Evolutionary conservation across 306 rosid genomes (phyloP), one percentile per base, ranked within the genome.

Genomic region (Glycine soja): DNA sequence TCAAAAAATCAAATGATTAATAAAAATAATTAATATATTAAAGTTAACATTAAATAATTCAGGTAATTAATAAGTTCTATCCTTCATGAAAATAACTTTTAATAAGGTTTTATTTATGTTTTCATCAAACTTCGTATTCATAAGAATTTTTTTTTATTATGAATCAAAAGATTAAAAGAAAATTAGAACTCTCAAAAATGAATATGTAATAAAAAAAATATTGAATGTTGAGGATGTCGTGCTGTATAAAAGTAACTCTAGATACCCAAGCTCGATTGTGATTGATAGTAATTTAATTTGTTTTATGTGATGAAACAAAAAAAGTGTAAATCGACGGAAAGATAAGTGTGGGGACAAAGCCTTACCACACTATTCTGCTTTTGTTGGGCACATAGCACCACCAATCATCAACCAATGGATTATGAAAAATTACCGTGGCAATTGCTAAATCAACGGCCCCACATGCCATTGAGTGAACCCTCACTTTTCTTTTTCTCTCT

Each of bases 341-440:
- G 68, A 77, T 68, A 73, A 85, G 81, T 36, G 82, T 67, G 84
- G 78, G 67, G 78, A 74, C 78, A 74, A 68, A 78, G 75, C 82
- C 58, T 74, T 74, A 65, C 38, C 75, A 66, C 67, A 4, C 63
- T 81, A 1, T 84, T 84, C 85, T 57, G 86, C 81, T 79, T 86
- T 86, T 79, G 86, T 84, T 80, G 84, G 65, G 84, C 78, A 75
- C 63, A 88, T 82, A 46, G 70, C 82, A 81, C 43, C 43, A 38
- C 43, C 43, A 38, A 38, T 0, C 7, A 10, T 52, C 43, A 47
- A 48, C 19, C 51, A 9, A 8, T 53, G 64, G 6, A 52, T 52
- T 24, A 72, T 52, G 51, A 69, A 72, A 51, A 36, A 9, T 72
- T 53, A 24, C 69, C 43, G 19, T 43, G 67, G 2, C 50, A n/a